These are phyloP conservation scores for Thelonectria rubi DNA, from an alignment of 2,329 filamentous ascomycete species.

Conservation along the genomic window DNA sequence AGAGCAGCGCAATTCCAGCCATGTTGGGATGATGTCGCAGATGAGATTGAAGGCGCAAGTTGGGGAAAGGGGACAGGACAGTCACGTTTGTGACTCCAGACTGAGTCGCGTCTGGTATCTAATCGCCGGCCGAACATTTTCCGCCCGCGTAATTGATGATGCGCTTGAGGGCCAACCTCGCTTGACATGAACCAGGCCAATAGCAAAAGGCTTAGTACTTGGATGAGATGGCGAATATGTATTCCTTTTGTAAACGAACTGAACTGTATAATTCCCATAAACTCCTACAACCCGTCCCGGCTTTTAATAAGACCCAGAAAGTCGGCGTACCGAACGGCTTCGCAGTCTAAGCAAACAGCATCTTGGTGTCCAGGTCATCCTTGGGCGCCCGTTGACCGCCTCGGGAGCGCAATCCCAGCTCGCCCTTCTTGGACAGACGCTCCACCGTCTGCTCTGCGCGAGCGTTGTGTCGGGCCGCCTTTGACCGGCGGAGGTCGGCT, in stretches of 20 bases:
- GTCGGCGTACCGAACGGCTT: constrained; percentile 42
- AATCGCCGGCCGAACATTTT: constrained; percentile 36
- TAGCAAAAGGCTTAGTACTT: no score
- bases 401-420: constrained; percentile 76
- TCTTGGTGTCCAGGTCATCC: constrained; percentile 78
- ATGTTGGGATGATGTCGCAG: constrained; percentile 36
- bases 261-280: constrained; percentile 37
- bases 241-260: constrained; percentile 34
- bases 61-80: constrained; percentile 26
- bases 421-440: constrained; percentile 76
- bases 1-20: constrained; percentile 28
- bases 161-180: constrained; percentile 13
- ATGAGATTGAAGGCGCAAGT: constrained; percentile 23
- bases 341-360: constrained; percentile 72
- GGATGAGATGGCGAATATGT: neutral
- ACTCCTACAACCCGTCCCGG: constrained; percentile 40
- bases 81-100: constrained; percentile 19
- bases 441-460: constrained; percentile 79
- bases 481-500: constrained; percentile 78
- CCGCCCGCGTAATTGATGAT: constrained; percentile 40
- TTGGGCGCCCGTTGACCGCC: constrained; percentile 70
- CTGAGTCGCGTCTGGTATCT: constrained; percentile 31
- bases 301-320: constrained; percentile 38
- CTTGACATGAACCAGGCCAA: no score
- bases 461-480: constrained; percentile 80